Conservation (phyloP, 805 yeast genomes). For the Lipomyces kockii region DNA sequence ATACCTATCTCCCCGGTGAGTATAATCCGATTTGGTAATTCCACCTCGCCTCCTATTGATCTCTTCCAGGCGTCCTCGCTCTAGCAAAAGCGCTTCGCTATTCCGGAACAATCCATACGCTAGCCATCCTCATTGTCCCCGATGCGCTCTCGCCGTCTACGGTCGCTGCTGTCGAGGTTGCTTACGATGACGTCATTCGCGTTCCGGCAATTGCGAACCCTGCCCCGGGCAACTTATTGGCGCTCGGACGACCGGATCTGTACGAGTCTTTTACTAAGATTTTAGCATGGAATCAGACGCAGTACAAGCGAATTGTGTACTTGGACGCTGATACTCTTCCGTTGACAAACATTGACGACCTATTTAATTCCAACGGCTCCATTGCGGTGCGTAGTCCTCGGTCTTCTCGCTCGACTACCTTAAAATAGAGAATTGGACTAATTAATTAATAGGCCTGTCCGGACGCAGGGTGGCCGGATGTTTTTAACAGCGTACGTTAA, state of each 20-base stretch:
- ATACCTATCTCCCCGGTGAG: slow-evolving; percentile 47
- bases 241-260: slow-evolving; percentile 57
- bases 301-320: slow-evolving; percentile 51
- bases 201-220: slow-evolving; percentile 42
- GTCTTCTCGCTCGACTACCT: background rate
- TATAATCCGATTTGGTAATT: background rate
- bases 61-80: slow-evolving; percentile 56
- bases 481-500: slow-evolving; percentile 67
- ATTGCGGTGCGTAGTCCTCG: slow-evolving; percentile 41
- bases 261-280: slow-evolving; percentile 55
- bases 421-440: background rate
- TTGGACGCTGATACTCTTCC: slow-evolving; percentile 63
- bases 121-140: slow-evolving; percentile 40
- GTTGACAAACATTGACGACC: slow-evolving; percentile 42
- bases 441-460: slow-evolving; percentile 58
- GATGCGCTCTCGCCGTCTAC: slow-evolving; percentile 19
- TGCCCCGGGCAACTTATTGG: slow-evolving; percentile 38
- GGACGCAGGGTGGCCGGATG: slow-evolving; percentile 91
- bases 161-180: slow-evolving; percentile 23
- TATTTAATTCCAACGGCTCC: slow-evolving; percentile 39
- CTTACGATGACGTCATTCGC: slow-evolving; percentile 41
- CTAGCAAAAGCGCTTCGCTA: slow-evolving; percentile 49
- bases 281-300: slow-evolving; percentile 56
- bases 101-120: slow-evolving; percentile 37
- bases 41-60: background rate